These are phyloP conservation scores for Microascus cirrosus DNA, from an alignment of 2,329 filamentous ascomycete genomes.

Conservation along the genomic window DNA sequence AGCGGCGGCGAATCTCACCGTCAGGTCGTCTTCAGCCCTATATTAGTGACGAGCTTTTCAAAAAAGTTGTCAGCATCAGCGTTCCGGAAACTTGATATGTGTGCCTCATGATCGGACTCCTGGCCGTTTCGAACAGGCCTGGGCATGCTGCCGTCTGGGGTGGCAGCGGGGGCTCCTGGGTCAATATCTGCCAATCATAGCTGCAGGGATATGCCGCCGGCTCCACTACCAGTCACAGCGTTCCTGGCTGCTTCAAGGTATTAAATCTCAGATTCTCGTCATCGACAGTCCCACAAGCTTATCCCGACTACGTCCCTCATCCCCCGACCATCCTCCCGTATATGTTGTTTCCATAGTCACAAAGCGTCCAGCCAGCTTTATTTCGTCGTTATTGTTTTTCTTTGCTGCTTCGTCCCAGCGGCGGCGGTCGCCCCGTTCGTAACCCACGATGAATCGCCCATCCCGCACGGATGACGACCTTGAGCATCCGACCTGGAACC, in stretches of 20 bases:
- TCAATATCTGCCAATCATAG: no score
- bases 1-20: no score
- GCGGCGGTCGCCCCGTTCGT: no score
- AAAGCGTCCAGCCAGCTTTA: background rate
- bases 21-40: no score
- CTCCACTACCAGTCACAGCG: background rate
- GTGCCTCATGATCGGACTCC: no score
- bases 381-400: background rate
- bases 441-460: slow-evolving; percentile 37
- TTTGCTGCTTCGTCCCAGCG: background rate
- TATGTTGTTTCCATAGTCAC: background rate
- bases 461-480: slow-evolving; percentile 41
- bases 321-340: background rate
- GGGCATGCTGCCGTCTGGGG: no score
- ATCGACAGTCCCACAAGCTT: background rate
- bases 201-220: no score
- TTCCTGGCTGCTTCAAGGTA: background rate
- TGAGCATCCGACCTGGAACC: slow-evolving; percentile 39
- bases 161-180: no score
- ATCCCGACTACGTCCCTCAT: background rate
- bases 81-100: no score
- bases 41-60: no score
- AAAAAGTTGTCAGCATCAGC: no score
- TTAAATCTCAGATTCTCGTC: background rate
- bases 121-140: no score